These are phyloP conservation scores for Lunasporangiospora selenospora DNA, from an alignment of 192 early-diverging fungal species.

Conservation along the genomic window DNA sequence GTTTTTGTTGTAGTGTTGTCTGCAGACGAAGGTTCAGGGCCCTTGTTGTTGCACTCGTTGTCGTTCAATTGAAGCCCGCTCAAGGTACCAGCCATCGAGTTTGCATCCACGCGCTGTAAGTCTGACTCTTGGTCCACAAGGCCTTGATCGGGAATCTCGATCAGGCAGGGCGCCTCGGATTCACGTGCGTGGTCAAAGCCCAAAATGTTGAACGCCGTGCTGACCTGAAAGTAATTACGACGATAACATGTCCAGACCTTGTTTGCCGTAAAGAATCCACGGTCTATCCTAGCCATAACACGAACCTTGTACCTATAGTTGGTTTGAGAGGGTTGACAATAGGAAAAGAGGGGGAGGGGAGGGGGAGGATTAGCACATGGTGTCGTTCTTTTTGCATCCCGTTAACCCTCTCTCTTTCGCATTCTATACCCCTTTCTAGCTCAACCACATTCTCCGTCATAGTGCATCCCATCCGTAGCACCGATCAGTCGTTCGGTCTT, in stretches of 20 bases:
- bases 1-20: background rate
- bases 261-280: conserved; percentile 85
- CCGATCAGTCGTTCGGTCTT: too few species aligned
- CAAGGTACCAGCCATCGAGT: conserved; percentile 1
- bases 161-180: conserved; percentile 69
- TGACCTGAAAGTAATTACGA: conserved; percentile 92
- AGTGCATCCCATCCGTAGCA: too few species aligned
- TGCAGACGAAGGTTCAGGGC: too few species aligned
- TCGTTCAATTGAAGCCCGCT: conserved; percentile 6
- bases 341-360: conserved; percentile 4
- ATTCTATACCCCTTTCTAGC: too few species aligned
- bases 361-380: background rate
- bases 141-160: conserved; percentile 65
- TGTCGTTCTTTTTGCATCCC: too few species aligned
- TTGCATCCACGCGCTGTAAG: too few species aligned
- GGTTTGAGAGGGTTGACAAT: conserved; percentile 1
- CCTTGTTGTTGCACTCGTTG: too few species aligned
- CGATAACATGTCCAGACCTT: conserved; percentile 91
- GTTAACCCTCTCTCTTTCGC: too few species aligned
- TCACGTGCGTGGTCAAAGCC: conserved; percentile 50
- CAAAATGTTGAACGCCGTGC: conserved; percentile 60
- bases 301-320: conserved; percentile 56
- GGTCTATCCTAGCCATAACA: conserved; percentile 79
- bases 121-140: too few species aligned
- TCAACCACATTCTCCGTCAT: too few species aligned